These are phyloP conservation scores for Silene coronaria DNA, from an alignment of 179 eudicot species.

Conservation along the genomic window DNA sequence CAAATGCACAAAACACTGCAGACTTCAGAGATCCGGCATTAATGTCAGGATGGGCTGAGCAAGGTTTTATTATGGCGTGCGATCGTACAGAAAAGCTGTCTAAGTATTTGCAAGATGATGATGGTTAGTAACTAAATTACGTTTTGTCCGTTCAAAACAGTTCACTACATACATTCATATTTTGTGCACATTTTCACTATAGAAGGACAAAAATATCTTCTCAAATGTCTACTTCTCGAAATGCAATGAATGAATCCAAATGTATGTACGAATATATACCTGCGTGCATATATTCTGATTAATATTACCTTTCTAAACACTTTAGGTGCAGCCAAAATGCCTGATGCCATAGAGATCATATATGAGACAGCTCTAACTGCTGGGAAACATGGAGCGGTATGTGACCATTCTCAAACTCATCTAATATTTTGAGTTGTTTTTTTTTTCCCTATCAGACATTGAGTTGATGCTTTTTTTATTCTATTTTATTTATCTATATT, in stretches of 20 bases:
- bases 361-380: slow-evolving; percentile 37
- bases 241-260: not conserved
- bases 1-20: slow-evolving; percentile 2
- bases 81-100: slow-evolving; percentile 44
- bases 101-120: slow-evolving; percentile 26
- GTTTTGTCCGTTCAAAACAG: not conserved
- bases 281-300: not conserved
- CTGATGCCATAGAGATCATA: slow-evolving; percentile 46
- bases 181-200: not conserved
- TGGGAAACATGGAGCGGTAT: slow-evolving; percentile 47
- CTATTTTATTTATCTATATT: no score
- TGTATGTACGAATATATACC: not conserved
- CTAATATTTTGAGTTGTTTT: not conserved
- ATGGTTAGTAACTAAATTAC: slow-evolving; percentile 31
- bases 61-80: slow-evolving; percentile 40
- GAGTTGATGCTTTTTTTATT: not conserved
- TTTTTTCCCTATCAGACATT: not conserved
- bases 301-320: no score
- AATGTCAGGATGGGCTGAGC: slow-evolving; percentile 34
- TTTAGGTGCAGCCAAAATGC: slow-evolving; percentile 46
- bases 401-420: slow-evolving; percentile 11
- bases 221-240: not conserved
- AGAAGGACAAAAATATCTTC: not conserved
- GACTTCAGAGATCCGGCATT: slow-evolving; percentile 35
- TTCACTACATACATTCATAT: not conserved